Evolutionary conservation across 2,329 filamentous ascomycete genomes (phyloP).

Genomic region (Ambrosiella beaveri): DNA sequence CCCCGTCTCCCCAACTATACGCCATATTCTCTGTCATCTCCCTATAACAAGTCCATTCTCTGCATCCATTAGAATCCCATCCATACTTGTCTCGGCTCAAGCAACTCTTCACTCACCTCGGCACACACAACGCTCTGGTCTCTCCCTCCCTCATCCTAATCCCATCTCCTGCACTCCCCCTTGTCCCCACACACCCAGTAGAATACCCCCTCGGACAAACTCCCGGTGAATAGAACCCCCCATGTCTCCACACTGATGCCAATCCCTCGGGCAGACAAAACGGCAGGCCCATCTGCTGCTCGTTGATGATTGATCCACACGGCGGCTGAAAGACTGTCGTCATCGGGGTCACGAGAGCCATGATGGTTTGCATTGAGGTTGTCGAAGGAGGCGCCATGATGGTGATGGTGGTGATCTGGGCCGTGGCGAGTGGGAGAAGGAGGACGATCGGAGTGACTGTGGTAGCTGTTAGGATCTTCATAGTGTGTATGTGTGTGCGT

Average conservation of each 20-base stretch:
- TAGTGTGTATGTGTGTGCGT: not conserved
- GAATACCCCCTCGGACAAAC: conserved; percentile 18
- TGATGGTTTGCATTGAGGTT: not conserved
- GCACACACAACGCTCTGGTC: conserved; percentile 18
- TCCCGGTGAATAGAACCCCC: conserved; percentile 20
- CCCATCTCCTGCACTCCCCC: conserved; percentile 8
- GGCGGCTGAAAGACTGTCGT: conserved; percentile 8
- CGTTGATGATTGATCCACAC: conserved; percentile 7
- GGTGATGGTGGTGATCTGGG: conserved; percentile 3
- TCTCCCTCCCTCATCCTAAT: conserved; percentile 16
- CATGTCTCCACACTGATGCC: conserved; percentile 15
- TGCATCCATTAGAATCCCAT: not conserved
- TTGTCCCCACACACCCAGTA: conserved; percentile 17
- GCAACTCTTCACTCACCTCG: conserved; percentile 14
- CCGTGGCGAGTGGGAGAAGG: not conserved
- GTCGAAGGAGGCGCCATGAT: not conserved
- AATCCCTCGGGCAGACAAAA: conserved; percentile 10
- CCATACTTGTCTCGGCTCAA: not conserved
- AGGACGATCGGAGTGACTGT: not conserved
- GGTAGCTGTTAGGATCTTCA: not conserved
- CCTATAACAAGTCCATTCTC: conserved; percentile 9
- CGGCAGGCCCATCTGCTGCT: conserved; percentile 1
- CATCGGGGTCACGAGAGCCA: conserved; percentile 5
- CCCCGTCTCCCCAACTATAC: conserved; percentile 14
- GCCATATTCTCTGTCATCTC: conserved; percentile 16